phyloP scores from a whole-genome alignment of 441 rosid species.

The Flueggea neowawraea region DNA sequence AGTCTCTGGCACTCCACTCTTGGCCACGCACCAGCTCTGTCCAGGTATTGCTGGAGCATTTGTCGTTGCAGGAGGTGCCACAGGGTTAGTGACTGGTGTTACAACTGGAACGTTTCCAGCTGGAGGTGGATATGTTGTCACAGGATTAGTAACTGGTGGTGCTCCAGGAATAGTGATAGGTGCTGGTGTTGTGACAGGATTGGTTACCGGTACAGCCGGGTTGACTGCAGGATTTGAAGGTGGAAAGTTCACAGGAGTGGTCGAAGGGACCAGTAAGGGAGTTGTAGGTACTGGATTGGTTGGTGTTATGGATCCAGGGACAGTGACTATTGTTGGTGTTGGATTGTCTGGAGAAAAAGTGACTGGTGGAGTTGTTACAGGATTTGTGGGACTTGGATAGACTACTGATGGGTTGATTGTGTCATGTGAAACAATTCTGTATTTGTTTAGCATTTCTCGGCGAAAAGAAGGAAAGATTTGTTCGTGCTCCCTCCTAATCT shows the following conservation, averaged over 20 bases:
- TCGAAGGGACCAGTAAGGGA: constrained; percentile 38
- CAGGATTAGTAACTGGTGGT: constrained; percentile 69
- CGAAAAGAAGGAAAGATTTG: constrained; percentile 24
- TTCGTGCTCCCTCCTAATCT: constrained; percentile 12
- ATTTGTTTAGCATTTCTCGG: constrained; percentile 24
- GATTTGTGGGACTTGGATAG: constrained; percentile 32
- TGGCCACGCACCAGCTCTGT: constrained; percentile 92
- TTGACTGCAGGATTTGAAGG: constrained; percentile 25
- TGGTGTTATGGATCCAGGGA: constrained; percentile 44
- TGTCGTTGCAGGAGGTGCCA: constrained; percentile 54
- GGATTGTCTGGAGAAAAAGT: constrained; percentile 28
- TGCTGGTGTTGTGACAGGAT: constrained; percentile 41
- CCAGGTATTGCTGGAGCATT: constrained; percentile 68
- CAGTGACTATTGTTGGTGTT: constrained; percentile 45
- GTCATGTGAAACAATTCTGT: constrained; percentile 35
- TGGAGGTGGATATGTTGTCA: constrained; percentile 66
- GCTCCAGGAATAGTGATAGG: constrained; percentile 50
- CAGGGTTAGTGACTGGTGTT: constrained; percentile 40
- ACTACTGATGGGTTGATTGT: constrained; percentile 33
- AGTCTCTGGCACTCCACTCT: constrained; percentile 46
- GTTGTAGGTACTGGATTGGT: constrained; percentile 26
- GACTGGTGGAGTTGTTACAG: constrained; percentile 38
- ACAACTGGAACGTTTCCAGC: constrained; percentile 45
- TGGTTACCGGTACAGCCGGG: constrained; percentile 29
- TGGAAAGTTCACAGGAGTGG: constrained; percentile 33